Evolutionary conservation across 495 filamentous ascomycete genomes (phyloP), one percentile per base, ranked within the genome.

Genomic region (Hypoxylon rickii): DNA sequence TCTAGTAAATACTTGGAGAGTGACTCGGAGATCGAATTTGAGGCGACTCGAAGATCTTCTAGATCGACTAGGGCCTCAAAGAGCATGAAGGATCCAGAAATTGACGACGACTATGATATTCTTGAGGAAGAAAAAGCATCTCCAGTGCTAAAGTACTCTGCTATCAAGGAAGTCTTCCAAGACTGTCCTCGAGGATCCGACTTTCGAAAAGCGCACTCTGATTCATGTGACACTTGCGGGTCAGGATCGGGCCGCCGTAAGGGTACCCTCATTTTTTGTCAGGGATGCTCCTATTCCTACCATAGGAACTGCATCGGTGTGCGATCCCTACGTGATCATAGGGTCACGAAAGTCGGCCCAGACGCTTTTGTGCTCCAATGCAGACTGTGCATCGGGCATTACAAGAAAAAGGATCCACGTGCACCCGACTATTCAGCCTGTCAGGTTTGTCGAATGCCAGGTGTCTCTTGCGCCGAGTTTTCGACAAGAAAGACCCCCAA

Each of bases 301-400:
- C 95, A 99, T 64, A 86, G 88, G 61, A 64, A 59, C 24, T 99
- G 95, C 65, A 76, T 99, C 11, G 90, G 92, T 15, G 68, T 75
- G n/a, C 84, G 93, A 13, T 80, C 74, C 22, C 68, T 58, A 8
- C 80, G 95, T 36, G 90, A 96, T 3, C 94, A 97, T 71, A 76
- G 93, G n/a, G 90, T 95, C 18, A 97, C 94, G n/a, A 97, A 96
- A 68, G 75, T 97, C 40, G 83, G 73, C 3, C 74, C 84, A 3
- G 84, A 86, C 11, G 75, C 87, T 12, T 97, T 94, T 61, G 85
- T 97, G 32, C 73, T 97, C 29, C 95, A 99, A 67, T 99, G 95
- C 69, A 85, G 83, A 50, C 88, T 86, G 34, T 99, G 95, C 64
- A 75, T 97, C 36, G 84, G 87, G 17, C 64, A 74, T 13, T 71